Evolutionary conservation across 2,329 filamentous ascomycete genomes (phyloP), one percentile per base, ranked within the genome.

Genomic region (Stachybotrys echinatus): DNA sequence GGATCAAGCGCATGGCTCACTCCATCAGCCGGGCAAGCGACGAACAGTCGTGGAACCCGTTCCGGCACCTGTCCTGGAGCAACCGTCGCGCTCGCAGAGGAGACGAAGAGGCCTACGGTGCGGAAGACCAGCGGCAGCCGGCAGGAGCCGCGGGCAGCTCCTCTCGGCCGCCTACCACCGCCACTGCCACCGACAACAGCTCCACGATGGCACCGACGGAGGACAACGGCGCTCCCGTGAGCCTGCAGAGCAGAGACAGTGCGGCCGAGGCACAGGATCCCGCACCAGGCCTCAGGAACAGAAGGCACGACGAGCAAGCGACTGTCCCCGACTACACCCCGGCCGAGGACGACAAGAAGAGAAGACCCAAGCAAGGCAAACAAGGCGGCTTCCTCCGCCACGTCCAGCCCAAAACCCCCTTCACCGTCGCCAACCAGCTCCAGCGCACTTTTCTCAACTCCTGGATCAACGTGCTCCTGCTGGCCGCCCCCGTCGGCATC

Each of bases 381-480:
- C 27, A 34, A 14, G 14, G 27, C 27, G 27, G 67, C 7, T 54
- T 79, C 23, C 70, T 79, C 61, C 73, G 72, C 37, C 63, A 74
- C 27, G 61, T 79, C 18, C 53, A 73, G n/a, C 74, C 76, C 12
- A 78, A 77, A 56, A 68, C 72, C 51, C 74, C 78, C 2, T 87
- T 81, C 52, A 86, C 83, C 0, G 60, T 80, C 8, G 70, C 70
- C 52, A 84, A 85, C 59, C 88, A 92, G 67, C 66, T 92, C 45
- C 82, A 84, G 57, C 83, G 87, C 18, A 91, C 89, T 0, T 59
- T 95, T 4, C 80, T 95, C 56, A 85, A 82, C 60, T 94, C 89
- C 1, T 95, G 88, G 83, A 87, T 96, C 71, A 96, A 96, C 62
- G 62, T 95, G 21, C 72, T 96, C 22, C 73, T 96, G 20, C 48